Evolutionary conservation across 768 basidiomycete genomes (phyloP), one percentile per base, ranked within the genome.

Genomic region (Leccinum truebloodii): DNA sequence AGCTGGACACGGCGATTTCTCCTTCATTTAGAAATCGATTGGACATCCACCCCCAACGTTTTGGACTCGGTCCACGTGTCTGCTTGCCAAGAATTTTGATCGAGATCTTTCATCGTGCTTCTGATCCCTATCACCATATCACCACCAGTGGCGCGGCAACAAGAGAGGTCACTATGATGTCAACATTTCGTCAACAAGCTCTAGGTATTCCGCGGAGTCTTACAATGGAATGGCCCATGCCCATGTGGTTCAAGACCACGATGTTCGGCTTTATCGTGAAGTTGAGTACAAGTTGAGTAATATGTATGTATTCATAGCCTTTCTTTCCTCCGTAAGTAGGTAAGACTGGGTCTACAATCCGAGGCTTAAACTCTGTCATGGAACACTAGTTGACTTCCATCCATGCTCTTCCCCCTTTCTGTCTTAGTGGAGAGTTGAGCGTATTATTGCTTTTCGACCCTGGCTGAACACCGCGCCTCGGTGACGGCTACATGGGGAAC

Each of bases 121-220:
- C 61, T 48, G 12, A 28, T 46, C 41, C 41, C 9, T n/a, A 44
- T 44, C 41, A 44, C 41, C 41, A 2, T n/a, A 44, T 44, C 41
- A 44, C 41, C 41, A n/a, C 41, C 41, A 8, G 41, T 44, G 39
- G 39, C 39, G 41, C 39, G 46, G 48, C 18, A 32, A 24, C 26
- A 6, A 28, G 22, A 64, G 46, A 22, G 28, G 28, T 52, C 22
- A 35, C 3, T 44, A 18, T 44, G 41, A 44, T 44, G 41, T 44
- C 41, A 34, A 16, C 18, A 24, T 41, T 51, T n/a, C 35, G 34
- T 10, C 22, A 34, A 57, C 14, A 9, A 18, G 9, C 22, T 24
- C 26, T 14, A 20, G 14, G 5, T n/a, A 16, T 55, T 30, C 58
- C 54, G 54, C 57, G 63, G 63, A 60, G 50, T 54, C 39, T n/a